Evolutionary conservation across 805 yeast genomes (phyloP).

Genomic region (Ogataea wickerhamii): DNA sequence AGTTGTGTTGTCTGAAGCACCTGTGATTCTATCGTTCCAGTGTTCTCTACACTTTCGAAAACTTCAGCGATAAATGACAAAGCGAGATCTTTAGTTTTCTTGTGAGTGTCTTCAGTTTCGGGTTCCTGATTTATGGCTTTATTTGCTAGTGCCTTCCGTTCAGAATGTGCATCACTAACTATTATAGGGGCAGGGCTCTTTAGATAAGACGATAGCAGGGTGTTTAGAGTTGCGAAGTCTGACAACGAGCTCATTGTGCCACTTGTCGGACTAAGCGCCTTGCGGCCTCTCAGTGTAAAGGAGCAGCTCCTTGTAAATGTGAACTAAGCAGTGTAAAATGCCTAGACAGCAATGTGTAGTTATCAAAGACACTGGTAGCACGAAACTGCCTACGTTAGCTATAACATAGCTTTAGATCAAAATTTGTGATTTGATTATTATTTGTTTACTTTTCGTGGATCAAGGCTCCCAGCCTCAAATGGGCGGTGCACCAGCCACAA

Average conservation of each 20-base stretch:
- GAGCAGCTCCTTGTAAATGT: too few species aligned
- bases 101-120: neutral
- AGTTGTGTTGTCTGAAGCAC: conserved; percentile 6
- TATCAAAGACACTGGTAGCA: too few species aligned
- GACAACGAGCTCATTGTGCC: conserved; percentile 2
- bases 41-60: conserved; percentile 3
- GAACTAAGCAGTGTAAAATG: too few species aligned
- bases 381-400: too few species aligned
- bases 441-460: too few species aligned
- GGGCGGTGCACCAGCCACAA: too few species aligned
- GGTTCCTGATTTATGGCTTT: conserved; percentile 8
- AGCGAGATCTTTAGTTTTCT: conserved; percentile 9
- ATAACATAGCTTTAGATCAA: too few species aligned
- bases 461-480: too few species aligned
- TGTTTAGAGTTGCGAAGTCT: conserved; percentile 8
- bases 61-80: conserved; percentile 8
- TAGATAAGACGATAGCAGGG: conserved; percentile 8
- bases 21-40: conserved; percentile 1
- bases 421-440: too few species aligned
- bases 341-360: too few species aligned
- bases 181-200: conserved; percentile 2
- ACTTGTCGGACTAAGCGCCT: too few species aligned
- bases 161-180: neutral
- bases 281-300: too few species aligned
- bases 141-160: conserved; percentile 7